Base-by-base conservation (phyloP, 1,284 basidiomycete species). In the Cryptococcus sp. region DNA sequence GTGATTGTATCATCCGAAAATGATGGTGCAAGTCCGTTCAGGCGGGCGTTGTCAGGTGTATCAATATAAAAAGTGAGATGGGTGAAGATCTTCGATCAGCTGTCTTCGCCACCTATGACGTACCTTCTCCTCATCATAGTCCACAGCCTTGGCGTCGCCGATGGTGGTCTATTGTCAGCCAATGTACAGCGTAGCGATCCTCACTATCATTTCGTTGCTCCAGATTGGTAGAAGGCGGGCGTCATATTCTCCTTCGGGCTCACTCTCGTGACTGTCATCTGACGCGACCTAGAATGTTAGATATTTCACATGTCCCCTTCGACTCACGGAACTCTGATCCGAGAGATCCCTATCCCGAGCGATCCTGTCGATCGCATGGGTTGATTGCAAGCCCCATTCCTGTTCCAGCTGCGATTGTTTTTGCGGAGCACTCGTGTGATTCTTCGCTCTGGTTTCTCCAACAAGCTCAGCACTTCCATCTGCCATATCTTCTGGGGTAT, bases 61-160 rank as follows among this genome's bases (percentile, higher is more conserved):
- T 95, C 92, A 41, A 96, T 79, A 74, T 95, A 96, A 76, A 94
- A 93, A 63, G 84, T 85, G 56, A 93, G 73, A 72, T 93, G 88
- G 60, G 74, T 84, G 77, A 94, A 93, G 56, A 74, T 74, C 70
- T 73, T 23, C 4, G 8, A 41, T 15, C 32, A 23, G 13, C 13
- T 7, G 32, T 31, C 35, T 1, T n/a, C 37, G 36, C 15, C 32
- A 5, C 31, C 2, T 13, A 10, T 14, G 48, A 48, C 65, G 49
- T 50, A 72, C 69, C 56, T 78, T 75, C 14, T 85, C 81, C 48
- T 84, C 80, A 70, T 93, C 89, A 63, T 93, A 91, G 58, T 86
- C 83, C 80, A 83, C 85, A 1, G 83, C 86, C 36, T 73, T 68
- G 0, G 83, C 80, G 33, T 78, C 86, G 7, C 87, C 89, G 86